Base-by-base conservation (phyloP, 1,139 yeast genomes). In the Candida sojae region DNA sequence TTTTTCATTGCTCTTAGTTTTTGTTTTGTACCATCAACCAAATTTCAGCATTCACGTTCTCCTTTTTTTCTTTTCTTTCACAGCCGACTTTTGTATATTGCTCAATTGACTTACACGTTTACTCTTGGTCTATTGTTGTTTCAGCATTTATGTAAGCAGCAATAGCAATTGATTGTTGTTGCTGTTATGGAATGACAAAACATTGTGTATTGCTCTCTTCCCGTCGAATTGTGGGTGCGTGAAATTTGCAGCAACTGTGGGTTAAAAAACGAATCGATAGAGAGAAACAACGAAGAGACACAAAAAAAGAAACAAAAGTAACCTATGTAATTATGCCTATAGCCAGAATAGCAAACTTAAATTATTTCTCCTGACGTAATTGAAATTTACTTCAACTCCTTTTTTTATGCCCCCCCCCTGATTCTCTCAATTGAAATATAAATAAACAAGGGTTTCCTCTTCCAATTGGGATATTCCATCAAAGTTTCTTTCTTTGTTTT, bases 241-340 rank as follows among this genome's bases (percentile, higher is more conserved):
- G 39, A 36, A 36, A 36, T 36, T 36, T 36, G 39, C 39, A 36
- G 39, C 39, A 36, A 36, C 36, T 12, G 36, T 33, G 36, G 36
- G 35, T 32, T 3, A 32, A 4, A 6, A 12, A 13, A 33, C 21
- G 7, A 33, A 8, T 12, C 13, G 12, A 31, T 11, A 11, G 12
- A 13, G 21, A 6, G 5, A 36, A 29, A 25, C 28, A 21, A 35
- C n/a, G 5, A 35, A 35, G n/a, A n/a, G n/a, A n/a, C n/a, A n/a
- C n/a, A 9, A 35, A 21, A 21, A 35, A 23, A 25, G 29, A 11
- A 36, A 25, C 5, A 23, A n/a, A 23, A 12, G 29, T 3, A 17
- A 17, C 21, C 21, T 17, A 17, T 17, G 21, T 17, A 17, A 17
- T 17, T 17, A 17, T 10, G 32, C 32, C n/a, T 30, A 30, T 10